Evolutionary conservation across 2,329 filamentous ascomycete species (phyloP), one percentile per base, ranked within the genome.

Genomic region (Xylaria sp.): DNA sequence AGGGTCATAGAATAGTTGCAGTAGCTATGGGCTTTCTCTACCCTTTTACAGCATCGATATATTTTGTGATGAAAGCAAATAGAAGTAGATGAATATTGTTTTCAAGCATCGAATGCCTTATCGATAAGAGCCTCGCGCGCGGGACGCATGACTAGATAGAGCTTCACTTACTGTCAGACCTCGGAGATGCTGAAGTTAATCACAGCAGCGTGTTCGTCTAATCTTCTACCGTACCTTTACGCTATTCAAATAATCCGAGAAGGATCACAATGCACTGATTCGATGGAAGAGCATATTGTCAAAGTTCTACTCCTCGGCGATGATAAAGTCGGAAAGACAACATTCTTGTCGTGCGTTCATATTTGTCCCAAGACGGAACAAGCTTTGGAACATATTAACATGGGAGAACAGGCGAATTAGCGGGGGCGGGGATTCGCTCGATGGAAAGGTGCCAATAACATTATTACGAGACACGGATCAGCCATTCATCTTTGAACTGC

Each of bases 241-340:
- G 34, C 18, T 9, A 32, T 44, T 20, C n/a, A 4, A 44, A n/a
- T 3, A 7, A 12, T n/a, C 34, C 13, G 20, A 18, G 51, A 34
- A 34, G 13, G 9, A 65, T 3, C 9, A 39, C 5, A 34, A 55
- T 69, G 54, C 34, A 0, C 32, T 62, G 9, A 62, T 51, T 23
- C 73, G 61, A 87, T 87, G 84, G 85, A 88, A 61, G 73, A 81
- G 46, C 78, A 84, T 64, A 81, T 81, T 58, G 81, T 89, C 74
- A 87, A 81, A n/a, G 80, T 90, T 15, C 77, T 90, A 34, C 77
- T 90, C 23, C 80, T 90, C n/a, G 88, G 88, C 39, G 88, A 90
- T 78, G 83, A 85, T 69, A 82, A 82, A 74, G 87, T 87, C 71
- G 88, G 88, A 64, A 90, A 90, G 78, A 88, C 87, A 25, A 88